phyloP scores from a whole-genome alignment of 1,284 basidiomycete genomes.

The Sporisorium scitamineum region DNA sequence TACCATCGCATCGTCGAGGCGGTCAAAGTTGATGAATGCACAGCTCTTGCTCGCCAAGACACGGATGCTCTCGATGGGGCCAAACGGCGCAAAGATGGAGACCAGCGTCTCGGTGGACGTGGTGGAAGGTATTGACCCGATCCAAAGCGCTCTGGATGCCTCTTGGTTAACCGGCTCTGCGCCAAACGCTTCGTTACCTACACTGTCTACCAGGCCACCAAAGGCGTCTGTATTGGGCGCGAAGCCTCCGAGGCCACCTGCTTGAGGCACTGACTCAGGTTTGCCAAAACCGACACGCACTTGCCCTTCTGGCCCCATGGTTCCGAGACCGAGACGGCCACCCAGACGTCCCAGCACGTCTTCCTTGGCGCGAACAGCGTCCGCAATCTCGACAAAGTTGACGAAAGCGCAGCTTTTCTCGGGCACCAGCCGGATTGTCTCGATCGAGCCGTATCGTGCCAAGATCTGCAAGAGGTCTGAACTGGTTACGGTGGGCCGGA shows the following conservation, averaged over 20 bases:
- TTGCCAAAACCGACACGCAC: conserved; percentile 98
- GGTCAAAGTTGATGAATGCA: conserved; percentile 95
- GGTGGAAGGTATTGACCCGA: conserved; percentile 57
- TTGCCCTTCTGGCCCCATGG: conserved; percentile 73
- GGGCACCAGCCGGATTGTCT: conserved; percentile 89
- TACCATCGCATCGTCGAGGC: conserved; percentile 92
- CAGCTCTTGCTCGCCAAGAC: conserved; percentile 97
- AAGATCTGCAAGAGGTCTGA: conserved; percentile 95
- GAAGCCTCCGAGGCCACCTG: conserved; percentile 29
- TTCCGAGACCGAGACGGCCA: conserved; percentile 80
- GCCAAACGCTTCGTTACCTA: conserved; percentile 21
- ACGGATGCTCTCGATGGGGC: conserved; percentile 94
- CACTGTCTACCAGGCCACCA: conserved; percentile 4
- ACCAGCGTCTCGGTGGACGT: conserved; percentile 73
- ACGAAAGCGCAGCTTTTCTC: conserved; percentile 99
- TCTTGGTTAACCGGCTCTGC: conserved; percentile 32
- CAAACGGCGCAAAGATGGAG: conserved; percentile 91
- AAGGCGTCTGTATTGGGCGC: conserved; percentile 15
- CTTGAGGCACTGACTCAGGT: conserved; percentile 80
- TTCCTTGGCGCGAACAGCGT: conserved; percentile 94
- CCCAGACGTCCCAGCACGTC: conserved; percentile 94
- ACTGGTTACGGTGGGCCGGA: conserved; percentile 90
- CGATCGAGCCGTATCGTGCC: conserved; percentile 94
- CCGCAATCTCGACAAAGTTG: conserved; percentile 93
- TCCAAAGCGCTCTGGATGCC: conserved; percentile 61